Percentiles rank a stretch among this genome's conserved stretches.
These are phyloP conservation scores for Suillus subluteus DNA, from an alignment of 768 basidiomycete species.

Conservation along the genomic window DNA sequence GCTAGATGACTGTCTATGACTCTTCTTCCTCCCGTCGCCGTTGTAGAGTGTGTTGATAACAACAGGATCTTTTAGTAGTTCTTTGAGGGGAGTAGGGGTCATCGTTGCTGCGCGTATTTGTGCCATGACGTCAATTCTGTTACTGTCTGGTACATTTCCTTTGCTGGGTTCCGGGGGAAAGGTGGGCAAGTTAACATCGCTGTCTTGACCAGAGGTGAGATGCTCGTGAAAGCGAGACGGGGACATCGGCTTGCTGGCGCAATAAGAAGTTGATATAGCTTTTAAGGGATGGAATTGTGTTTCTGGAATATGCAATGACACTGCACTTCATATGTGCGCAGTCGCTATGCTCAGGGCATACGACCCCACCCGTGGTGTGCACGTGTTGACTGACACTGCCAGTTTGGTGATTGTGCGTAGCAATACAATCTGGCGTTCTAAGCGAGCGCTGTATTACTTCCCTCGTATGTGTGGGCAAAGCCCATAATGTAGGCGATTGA, in stretches of 20 bases:
- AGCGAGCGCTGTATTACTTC: slow-evolving; percentile 4
- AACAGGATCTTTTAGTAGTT: slow-evolving; percentile 48
- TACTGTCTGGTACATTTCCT: slow-evolving; percentile 6
- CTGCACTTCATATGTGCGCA: slow-evolving; percentile 15
- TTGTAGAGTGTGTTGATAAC: slow-evolving; percentile 40
- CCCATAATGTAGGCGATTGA: neutral
- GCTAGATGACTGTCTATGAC: slow-evolving; percentile 35
- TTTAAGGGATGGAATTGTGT: slow-evolving; percentile 11
- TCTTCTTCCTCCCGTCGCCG: slow-evolving; percentile 33
- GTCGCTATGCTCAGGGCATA: slow-evolving; percentile 10
- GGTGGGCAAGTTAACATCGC: slow-evolving; percentile 14
- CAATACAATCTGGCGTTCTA: neutral
- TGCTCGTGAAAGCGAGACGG: slow-evolving; percentile 36
- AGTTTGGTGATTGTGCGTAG: slow-evolving; percentile 10
- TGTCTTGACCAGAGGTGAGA: slow-evolving; percentile 24
- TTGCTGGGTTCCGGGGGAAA: slow-evolving; percentile 16
- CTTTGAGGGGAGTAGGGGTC: slow-evolving; percentile 48
- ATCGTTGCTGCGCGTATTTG: slow-evolving; percentile 48
- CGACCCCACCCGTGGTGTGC: slow-evolving; percentile 21
- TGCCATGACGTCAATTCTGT: slow-evolving; percentile 38
- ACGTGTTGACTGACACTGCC: slow-evolving; percentile 20
- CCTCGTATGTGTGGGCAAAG: neutral
- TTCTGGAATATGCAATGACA: neutral
- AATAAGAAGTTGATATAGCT: slow-evolving; percentile 15
- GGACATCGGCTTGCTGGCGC: slow-evolving; percentile 24